Base-by-base conservation (phyloP, 345 rosid species). In the Gossypium arboreum region DNA sequence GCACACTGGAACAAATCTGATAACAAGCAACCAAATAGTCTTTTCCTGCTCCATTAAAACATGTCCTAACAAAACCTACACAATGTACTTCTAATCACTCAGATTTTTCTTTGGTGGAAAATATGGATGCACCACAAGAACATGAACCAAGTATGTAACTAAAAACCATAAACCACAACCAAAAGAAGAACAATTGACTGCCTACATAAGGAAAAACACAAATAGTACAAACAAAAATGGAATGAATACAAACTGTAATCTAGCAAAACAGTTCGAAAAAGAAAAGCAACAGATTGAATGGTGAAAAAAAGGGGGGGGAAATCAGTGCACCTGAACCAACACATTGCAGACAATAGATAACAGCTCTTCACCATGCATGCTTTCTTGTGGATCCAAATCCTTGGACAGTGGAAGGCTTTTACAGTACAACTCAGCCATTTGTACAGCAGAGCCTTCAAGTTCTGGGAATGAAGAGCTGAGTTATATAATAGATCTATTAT, bases 291-390 rank as follows among this genome's bases (percentile, higher is more conserved):
- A 57, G 75, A 72, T 20, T 25, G 44, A 20, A 56, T 29, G 12
- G 63, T 24, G 11, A 8, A 7, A 54, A 6, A 62, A n/a, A 1
- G 18, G 18, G 9, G 22, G 22, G n/a, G 7, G 12, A 8, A 29
- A 7, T 7, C 58, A 48, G 60, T 47, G 56, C 75, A 95, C 99
- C 98, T 93, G 96, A 84, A 95, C 93, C 84, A 93, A 85, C 73
- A 81, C 79, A 81, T 85, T 91, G 90, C 91, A 85, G 7, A 82
- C 84, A 81, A 90, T 82, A 76, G 93, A 84, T 71, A 95, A 79
- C 75, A 95, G 87, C 85, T 95, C 99, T 85, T 91, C 98, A 29
- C 99, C 98, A 70, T 90, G 89, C 92, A 95, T 88, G 78, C 85
- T 90, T 86, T 95, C 98, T 78, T 91, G 98, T 60, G 86, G 90